Evolutionary conservation across 176 grass and related monocot genomes (phyloP).

Genomic region (Rhynchospora tenuis): DNA sequence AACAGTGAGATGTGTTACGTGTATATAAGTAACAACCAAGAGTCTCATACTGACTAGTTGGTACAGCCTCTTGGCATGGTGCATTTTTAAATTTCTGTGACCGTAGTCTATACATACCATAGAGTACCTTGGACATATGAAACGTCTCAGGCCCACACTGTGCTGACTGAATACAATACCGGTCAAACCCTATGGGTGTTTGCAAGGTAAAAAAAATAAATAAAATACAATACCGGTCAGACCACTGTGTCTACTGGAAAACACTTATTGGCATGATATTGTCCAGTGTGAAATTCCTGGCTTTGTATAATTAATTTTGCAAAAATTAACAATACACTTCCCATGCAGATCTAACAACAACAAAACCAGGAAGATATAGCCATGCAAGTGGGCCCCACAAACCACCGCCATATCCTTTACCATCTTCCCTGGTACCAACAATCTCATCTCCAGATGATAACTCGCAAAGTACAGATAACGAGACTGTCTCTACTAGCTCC

Average conservation of each 20-base stretch:
- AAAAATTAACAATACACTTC: neutral
- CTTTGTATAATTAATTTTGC: neutral
- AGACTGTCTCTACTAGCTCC: constrained; percentile 19
- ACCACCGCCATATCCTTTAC: neutral
- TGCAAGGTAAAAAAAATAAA: too few species aligned
- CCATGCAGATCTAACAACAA: neutral
- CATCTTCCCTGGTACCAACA: neutral
- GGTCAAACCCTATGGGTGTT: too few species aligned
- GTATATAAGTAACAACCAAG: neutral
- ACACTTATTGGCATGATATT: neutral
- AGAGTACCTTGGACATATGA: neutral
- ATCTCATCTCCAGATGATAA: neutral
- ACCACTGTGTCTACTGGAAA: neutral
- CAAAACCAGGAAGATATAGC: neutral
- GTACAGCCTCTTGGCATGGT: neutral
- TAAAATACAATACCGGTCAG: neutral
- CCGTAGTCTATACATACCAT: neutral
- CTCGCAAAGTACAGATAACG: neutral
- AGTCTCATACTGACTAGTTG: neutral
- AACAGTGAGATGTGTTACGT: neutral
- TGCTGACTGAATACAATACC: neutral
- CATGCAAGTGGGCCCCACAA: constrained; percentile 3
- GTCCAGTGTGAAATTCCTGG: neutral
- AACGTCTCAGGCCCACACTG: neutral
- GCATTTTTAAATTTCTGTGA: neutral